These are phyloP conservation scores for Scleroderma bovista DNA, from an alignment of 768 basidiomycete species.

Conservation along the genomic window DNA sequence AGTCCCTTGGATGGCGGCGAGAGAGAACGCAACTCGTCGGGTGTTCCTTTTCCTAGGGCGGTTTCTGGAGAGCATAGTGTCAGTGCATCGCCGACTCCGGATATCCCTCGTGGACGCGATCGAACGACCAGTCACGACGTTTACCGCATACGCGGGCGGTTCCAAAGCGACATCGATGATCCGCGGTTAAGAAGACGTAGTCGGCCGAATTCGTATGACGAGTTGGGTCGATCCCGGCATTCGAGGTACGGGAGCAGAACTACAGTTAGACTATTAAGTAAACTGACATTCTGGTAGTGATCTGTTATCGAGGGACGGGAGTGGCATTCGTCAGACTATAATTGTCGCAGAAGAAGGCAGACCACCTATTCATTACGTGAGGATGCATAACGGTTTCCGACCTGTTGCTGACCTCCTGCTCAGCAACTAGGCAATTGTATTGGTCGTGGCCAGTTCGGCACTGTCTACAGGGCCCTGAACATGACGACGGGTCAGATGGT, in stretches of 20 bases:
- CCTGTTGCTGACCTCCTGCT: constrained; percentile 10
- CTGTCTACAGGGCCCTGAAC: constrained; percentile 93
- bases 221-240: constrained; percentile 49
- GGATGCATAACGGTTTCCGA: too few relatives aligned
- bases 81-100: constrained; percentile 33
- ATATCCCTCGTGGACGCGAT: constrained; percentile 23
- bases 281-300: constrained; percentile 61
- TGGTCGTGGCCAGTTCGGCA: constrained; percentile 93
- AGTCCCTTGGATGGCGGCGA: constrained; percentile 31
- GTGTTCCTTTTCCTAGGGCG: constrained; percentile 63
- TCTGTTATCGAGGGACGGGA: constrained; percentile 55
- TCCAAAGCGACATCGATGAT: constrained; percentile 71
- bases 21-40: constrained; percentile 32
- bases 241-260: constrained; percentile 71
- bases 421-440: constrained; percentile 99
- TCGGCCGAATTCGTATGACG: constrained; percentile 66
- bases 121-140: constrained; percentile 33
- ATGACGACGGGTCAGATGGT: constrained; percentile 94
- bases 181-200: constrained; percentile 44
- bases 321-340: constrained; percentile 59
- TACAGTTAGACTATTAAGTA: constrained; percentile 47
- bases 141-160: constrained; percentile 49
- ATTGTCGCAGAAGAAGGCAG: constrained; percentile 80
- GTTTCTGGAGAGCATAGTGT: constrained; percentile 45
- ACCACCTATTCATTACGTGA: constrained; percentile 74